These are phyloP conservation scores for Pseudoscleropodium purum DNA, from an alignment of 225 moss, liverwort and hornwort genomes.

Conservation along the genomic window DNA sequence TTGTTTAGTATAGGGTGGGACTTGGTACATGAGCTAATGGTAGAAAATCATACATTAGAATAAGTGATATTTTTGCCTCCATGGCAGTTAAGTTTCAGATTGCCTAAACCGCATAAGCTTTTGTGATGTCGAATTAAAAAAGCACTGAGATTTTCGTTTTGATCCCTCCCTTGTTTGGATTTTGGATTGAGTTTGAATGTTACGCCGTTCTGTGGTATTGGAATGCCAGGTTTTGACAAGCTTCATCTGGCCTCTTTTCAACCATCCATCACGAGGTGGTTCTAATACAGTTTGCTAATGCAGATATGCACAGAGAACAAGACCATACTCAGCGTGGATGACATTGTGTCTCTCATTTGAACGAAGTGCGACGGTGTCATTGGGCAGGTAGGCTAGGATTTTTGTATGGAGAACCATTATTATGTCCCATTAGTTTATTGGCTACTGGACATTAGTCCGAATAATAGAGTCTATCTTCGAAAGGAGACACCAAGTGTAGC, in stretches of 20 bases:
- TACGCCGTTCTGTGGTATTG: neutral
- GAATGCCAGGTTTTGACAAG: neutral
- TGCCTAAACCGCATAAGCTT: neutral
- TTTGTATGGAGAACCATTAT: neutral
- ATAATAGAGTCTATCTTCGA: neutral
- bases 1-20: neutral
- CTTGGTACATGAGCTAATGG: neutral
- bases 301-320: slow-evolving; percentile 87
- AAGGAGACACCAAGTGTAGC: neutral
- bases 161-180: neutral
- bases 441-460: neutral
- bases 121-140: neutral
- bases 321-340: slow-evolving; percentile 91
- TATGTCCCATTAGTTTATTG: neutral
- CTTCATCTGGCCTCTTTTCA: neutral
- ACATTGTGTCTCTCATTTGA: slow-evolving; percentile 76
- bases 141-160: neutral
- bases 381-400: slow-evolving; percentile 54
- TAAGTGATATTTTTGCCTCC: neutral
- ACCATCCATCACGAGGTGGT: neutral
- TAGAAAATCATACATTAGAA: neutral
- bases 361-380: slow-evolving; percentile 91
- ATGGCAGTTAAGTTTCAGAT: neutral
- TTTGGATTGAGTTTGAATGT: neutral
- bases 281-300: neutral